Percentiles rank a stretch among this genome's conserved stretches.
These are phyloP conservation scores for Moricandia arvensis DNA, from an alignment of 345 rosid species.

Conservation along the genomic window DNA sequence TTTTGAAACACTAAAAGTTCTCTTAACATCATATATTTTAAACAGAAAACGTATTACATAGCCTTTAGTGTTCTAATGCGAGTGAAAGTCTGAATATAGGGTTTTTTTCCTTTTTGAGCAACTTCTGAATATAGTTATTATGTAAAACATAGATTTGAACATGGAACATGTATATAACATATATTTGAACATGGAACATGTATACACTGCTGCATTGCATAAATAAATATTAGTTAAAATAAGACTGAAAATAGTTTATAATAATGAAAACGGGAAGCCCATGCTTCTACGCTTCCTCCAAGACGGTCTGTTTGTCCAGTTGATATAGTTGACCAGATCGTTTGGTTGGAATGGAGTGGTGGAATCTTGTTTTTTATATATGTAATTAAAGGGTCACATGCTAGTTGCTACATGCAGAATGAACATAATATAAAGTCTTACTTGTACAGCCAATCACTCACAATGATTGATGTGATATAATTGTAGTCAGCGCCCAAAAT, in stretches of 20 bases:
- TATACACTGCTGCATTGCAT: too few species aligned
- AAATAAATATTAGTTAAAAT: not conserved
- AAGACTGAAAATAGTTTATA: not conserved
- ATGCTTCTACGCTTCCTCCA: not conserved
- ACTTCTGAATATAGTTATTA: too few species aligned
- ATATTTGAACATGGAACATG: too few species aligned
- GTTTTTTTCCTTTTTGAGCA: too few species aligned
- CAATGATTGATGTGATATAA: not conserved
- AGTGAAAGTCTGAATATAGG: too few species aligned
- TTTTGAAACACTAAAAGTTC: too few species aligned
- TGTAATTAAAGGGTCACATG: not conserved
- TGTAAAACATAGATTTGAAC: too few species aligned
- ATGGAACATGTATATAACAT: too few species aligned
- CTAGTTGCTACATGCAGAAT: not conserved
- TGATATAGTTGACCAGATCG: not conserved
- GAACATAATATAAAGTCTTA: not conserved
- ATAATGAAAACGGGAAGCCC: not conserved
- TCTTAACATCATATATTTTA: too few species aligned
- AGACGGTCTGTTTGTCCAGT: not conserved
- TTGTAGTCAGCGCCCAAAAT: not conserved
- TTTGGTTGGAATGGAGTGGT: not conserved
- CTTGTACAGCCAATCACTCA: not conserved
- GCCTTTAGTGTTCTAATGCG: too few species aligned
- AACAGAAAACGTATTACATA: too few species aligned
- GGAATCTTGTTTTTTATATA: not conserved